Evolutionary conservation across 2,329 filamentous ascomycete species (phyloP).

Genomic region (Myotisia sp.): DNA sequence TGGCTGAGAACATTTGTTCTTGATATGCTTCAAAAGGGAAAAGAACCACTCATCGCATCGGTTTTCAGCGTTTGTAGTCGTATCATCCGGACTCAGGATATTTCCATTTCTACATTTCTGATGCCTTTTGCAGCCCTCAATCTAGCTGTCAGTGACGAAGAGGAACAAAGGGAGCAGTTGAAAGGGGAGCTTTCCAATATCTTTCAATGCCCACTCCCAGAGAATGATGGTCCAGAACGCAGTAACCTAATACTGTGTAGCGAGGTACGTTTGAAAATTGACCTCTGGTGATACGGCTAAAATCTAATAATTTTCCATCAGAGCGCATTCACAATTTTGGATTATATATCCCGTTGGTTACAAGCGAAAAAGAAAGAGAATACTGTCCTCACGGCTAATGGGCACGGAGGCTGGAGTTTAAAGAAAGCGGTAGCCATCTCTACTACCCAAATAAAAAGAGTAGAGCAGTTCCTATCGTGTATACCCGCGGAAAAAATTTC

Average conservation of each 20-base stretch:
- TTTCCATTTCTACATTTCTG: slow-evolving; percentile 74
- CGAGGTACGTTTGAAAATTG: slow-evolving; percentile 48
- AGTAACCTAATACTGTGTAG: slow-evolving; percentile 75
- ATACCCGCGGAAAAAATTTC: slow-evolving; percentile 63
- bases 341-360: slow-evolving; percentile 83
- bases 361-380: slow-evolving; percentile 55
- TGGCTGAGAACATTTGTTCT: slow-evolving; percentile 74
- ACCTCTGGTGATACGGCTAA: slow-evolving; percentile 3
- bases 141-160: slow-evolving; percentile 58
- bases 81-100: slow-evolving; percentile 71
- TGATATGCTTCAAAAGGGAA: slow-evolving; percentile 66
- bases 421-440: slow-evolving; percentile 19
- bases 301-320: slow-evolving; percentile 23
- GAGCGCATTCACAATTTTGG: slow-evolving; percentile 79
- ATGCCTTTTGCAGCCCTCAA: slow-evolving; percentile 79
- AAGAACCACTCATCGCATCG: slow-evolving; percentile 56
- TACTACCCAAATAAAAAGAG: slow-evolving; percentile 39
- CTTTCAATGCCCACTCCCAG: slow-evolving; percentile 48
- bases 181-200: slow-evolving; percentile 61
- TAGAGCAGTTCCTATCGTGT: slow-evolving; percentile 57
- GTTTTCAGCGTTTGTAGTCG: slow-evolving; percentile 71
- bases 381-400: slow-evolving; percentile 19
- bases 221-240: slow-evolving; percentile 43
- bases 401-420: slow-evolving; percentile 18
- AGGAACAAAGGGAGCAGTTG: slow-evolving; percentile 50